These are phyloP conservation scores for Musa beccarii DNA, from an alignment of 176 grass and related monocot genomes.

Conservation along the genomic window DNA sequence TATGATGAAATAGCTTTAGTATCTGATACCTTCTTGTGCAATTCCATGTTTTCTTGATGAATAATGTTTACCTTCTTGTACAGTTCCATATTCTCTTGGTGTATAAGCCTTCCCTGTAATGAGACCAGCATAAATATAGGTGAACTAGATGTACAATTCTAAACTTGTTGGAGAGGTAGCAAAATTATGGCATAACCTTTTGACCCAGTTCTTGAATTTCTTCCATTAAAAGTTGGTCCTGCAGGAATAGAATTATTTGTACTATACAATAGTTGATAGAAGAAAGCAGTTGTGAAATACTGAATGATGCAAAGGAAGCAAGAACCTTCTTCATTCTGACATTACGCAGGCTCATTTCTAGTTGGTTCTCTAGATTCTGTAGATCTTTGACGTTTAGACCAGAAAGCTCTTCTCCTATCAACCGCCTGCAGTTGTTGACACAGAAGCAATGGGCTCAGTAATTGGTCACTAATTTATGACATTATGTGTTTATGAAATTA, in stretches of 20 bases:
- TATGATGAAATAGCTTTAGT: neutral
- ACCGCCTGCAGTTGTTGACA: slow-evolving; percentile 34
- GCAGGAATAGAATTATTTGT: slow-evolving; percentile 5
- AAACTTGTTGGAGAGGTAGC: neutral
- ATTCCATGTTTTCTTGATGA: slow-evolving; percentile 55
- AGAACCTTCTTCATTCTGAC: slow-evolving; percentile 59
- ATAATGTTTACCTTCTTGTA: slow-evolving; percentile 55
- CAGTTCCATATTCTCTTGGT: slow-evolving; percentile 70
- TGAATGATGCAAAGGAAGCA: slow-evolving; percentile 18
- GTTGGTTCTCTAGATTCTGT: slow-evolving; percentile 56
- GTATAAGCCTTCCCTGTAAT: slow-evolving; percentile 57
- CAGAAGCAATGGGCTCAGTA: neutral
- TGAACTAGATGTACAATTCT: slow-evolving; percentile 6
- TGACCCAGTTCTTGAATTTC: slow-evolving; percentile 69
- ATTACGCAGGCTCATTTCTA: slow-evolving; percentile 48
- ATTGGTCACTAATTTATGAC: neutral
- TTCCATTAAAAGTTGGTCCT: slow-evolving; percentile 66
- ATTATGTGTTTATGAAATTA: neutral
- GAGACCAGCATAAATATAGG: slow-evolving; percentile 23
- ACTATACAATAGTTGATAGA: neutral
- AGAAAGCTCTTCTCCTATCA: slow-evolving; percentile 74
- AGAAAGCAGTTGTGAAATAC: neutral
- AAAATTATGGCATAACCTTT: slow-evolving; percentile 37
- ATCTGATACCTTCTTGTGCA: slow-evolving; percentile 55
- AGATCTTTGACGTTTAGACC: slow-evolving; percentile 53